phyloP scores from a whole-genome alignment of 1,284 basidiomycete species.

The Takashimella tepidaria region DNA sequence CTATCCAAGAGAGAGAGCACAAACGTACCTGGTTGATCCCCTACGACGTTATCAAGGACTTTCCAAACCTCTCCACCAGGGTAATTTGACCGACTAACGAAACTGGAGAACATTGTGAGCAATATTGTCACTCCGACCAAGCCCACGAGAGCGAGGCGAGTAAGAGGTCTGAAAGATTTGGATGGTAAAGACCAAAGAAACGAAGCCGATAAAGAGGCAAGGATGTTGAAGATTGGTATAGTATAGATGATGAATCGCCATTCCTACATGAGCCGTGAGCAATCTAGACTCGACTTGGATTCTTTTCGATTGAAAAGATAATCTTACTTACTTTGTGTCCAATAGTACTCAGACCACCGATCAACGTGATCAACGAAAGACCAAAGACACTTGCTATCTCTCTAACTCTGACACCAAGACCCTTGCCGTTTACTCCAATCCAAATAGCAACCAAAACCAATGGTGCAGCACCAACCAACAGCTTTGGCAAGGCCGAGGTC shows the following conservation, averaged over 20 bases:
- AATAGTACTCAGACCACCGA: slow-evolving; percentile 65
- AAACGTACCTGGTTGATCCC: slow-evolving; percentile 31
- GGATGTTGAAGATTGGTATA: slow-evolving; percentile 74
- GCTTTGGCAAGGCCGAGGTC: slow-evolving; percentile 66
- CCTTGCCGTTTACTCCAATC: neutral
- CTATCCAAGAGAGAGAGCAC: neutral
- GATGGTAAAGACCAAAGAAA: neutral
- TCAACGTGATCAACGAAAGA: slow-evolving; percentile 56
- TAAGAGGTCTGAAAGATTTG: slow-evolving; percentile 9
- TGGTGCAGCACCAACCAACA: slow-evolving; percentile 64
- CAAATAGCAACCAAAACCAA: slow-evolving; percentile 47
- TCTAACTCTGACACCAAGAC: neutral
- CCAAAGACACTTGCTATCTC: slow-evolving; percentile 21
- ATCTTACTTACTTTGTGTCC: slow-evolving; percentile 61
- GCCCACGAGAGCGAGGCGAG: slow-evolving; percentile 47
- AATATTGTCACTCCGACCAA: slow-evolving; percentile 53
- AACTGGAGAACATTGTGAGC: slow-evolving; percentile 55
- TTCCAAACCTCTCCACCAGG: slow-evolving; percentile 77
- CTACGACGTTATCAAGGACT: slow-evolving; percentile 54
- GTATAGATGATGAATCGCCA: slow-evolving; percentile 93
- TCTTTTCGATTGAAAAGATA: neutral
- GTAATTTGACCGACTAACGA: slow-evolving; percentile 71
- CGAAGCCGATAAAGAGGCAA: slow-evolving; percentile 53
- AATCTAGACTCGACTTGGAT: neutral
- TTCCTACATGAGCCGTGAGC: slow-evolving; percentile 58